Conservation (phyloP, 2,329 filamentous ascomycete species). For the Teratosphaeria zuluensis region DNA sequence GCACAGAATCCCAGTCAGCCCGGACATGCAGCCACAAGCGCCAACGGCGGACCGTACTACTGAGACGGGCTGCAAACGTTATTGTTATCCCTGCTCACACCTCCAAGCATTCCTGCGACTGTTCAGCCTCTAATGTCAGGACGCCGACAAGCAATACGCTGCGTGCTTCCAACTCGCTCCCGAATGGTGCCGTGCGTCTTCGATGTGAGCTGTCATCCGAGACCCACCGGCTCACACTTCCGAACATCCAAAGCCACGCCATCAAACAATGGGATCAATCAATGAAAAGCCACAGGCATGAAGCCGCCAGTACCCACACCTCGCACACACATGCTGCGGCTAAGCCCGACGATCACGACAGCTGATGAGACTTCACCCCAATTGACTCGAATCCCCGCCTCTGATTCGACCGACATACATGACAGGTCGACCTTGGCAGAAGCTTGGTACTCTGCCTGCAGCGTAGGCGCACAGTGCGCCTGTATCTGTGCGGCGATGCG, state of each 20-base stretch:
- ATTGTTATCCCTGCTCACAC: background rate
- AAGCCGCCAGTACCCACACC: background rate
- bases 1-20: background rate
- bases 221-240: background rate
- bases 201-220: background rate
- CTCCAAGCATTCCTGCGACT: background rate
- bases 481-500: background rate
- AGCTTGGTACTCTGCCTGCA: background rate
- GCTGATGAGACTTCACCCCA: background rate
- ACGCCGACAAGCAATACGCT: background rate
- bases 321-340: background rate
- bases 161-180: background rate
- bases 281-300: background rate
- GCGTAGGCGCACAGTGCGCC: background rate
- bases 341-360: background rate
- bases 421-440: background rate
- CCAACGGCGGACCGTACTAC: background rate
- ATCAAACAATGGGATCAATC: background rate
- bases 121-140: background rate
- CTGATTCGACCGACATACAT: background rate
- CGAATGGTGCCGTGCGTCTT: background rate
- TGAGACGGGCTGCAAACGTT: background rate
- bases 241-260: background rate
- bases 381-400: background rate
- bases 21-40: background rate